Evolutionary conservation across 768 basidiomycete genomes (phyloP).

Genomic region (Mycena indigotica): DNA sequence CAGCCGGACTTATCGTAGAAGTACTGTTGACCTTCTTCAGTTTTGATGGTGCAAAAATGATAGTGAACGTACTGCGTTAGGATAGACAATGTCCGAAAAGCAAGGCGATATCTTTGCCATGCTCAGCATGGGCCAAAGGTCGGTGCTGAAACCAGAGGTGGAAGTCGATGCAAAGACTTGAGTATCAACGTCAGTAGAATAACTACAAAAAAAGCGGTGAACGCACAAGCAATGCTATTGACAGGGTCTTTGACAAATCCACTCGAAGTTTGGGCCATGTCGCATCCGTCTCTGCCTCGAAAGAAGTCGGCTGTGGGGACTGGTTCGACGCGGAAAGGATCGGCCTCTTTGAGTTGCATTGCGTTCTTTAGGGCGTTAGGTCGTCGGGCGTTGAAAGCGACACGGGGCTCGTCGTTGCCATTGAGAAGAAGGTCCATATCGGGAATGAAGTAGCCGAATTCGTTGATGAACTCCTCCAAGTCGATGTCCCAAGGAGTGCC

Average conservation of each 20-base stretch:
- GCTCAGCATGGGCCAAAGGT: neutral
- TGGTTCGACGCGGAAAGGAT: constrained; percentile 2
- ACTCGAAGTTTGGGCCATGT: neutral
- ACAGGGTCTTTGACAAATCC: neutral
- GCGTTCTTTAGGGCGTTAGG: neutral
- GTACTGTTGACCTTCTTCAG: neutral
- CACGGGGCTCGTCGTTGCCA: constrained; percentile 12
- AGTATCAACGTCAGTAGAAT: neutral
- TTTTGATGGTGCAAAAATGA: neutral
- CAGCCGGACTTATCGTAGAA: neutral
- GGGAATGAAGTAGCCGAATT: constrained; percentile 1
- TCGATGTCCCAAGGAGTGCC: neutral
- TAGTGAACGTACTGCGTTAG: neutral
- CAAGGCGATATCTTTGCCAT: neutral
- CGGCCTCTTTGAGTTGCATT: neutral
- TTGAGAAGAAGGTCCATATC: constrained; percentile 11
- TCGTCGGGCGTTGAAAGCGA: constrained; percentile 2
- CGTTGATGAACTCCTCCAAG: neutral
- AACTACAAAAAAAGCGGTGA: neutral
- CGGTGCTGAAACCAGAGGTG: neutral
- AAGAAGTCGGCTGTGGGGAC: neutral
- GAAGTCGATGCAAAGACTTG: neutral
- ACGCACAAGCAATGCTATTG: neutral
- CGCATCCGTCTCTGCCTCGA: neutral
- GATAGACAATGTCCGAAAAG: constrained; percentile 1